Percentiles rank a stretch among this genome's conserved stretches.
phyloP scores from a whole-genome alignment of 306 rosid species.

The Morella rubra region DNA sequence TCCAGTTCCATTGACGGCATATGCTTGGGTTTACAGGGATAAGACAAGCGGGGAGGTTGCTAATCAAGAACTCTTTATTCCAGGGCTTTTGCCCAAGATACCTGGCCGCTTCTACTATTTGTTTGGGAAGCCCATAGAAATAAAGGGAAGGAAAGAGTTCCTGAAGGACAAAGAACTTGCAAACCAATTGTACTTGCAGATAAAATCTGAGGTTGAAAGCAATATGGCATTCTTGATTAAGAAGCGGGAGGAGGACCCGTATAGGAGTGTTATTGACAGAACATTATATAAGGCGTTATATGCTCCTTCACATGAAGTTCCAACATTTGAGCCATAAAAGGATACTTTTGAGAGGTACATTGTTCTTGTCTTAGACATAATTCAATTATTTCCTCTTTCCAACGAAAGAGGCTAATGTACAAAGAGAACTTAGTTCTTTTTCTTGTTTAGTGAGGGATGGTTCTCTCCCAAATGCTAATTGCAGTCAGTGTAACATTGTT shows the following conservation, averaged over 20 bases:
- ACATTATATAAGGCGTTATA: slow-evolving; percentile 44
- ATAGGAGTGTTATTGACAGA: slow-evolving; percentile 66
- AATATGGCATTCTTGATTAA: slow-evolving; percentile 62
- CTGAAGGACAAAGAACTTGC: slow-evolving; percentile 66
- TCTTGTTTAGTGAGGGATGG: background rate
- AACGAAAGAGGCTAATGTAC: background rate
- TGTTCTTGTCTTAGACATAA: background rate
- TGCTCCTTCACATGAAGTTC: slow-evolving; percentile 46
- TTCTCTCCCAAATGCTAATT: background rate
- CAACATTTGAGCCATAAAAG: slow-evolving; percentile 73
- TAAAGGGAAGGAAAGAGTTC: slow-evolving; percentile 64
- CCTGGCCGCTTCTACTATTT: slow-evolving; percentile 85
- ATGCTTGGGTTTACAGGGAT: slow-evolving; percentile 36
- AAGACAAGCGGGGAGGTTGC: slow-evolving; percentile 59
- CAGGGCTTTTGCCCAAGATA: slow-evolving; percentile 57
- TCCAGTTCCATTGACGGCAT: background rate
- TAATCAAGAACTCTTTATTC: slow-evolving; percentile 32
- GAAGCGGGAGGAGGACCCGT: slow-evolving; percentile 92
- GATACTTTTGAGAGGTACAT: slow-evolving; percentile 9
- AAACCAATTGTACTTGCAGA: slow-evolving; percentile 62
- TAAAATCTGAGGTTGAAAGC: slow-evolving; percentile 70
- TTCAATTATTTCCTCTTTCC: slow-evolving; percentile 3
- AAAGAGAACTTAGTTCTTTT: background rate
- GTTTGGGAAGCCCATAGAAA: slow-evolving; percentile 81
- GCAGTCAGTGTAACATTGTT: too few relatives aligned